Percentiles rank a stretch among this genome's conserved stretches.
These are phyloP conservation scores for Hypseocharis bilobata DNA, from an alignment of 441 rosid genomes.

Conservation along the genomic window DNA sequence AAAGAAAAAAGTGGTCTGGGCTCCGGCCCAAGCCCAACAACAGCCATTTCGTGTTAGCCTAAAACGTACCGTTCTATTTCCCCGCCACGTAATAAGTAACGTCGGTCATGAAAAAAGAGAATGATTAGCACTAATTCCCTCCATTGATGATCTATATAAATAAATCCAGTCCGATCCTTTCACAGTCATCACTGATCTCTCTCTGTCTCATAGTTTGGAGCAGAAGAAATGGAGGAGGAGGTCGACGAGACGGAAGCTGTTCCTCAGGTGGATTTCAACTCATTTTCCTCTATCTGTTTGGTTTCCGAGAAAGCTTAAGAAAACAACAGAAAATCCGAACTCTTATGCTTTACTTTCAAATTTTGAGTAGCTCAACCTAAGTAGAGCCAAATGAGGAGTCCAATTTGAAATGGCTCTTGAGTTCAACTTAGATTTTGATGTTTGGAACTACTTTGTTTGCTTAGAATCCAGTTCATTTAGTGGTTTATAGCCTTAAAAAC, in stretches of 20 bases:
- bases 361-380: background rate
- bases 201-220: background rate
- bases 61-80: background rate
- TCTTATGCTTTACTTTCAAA: background rate
- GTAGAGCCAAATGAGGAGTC: background rate
- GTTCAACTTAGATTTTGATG: background rate
- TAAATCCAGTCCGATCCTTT: background rate
- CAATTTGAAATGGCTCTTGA: background rate
- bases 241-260: constrained; percentile 57
- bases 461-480: background rate
- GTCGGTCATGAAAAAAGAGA: no score
- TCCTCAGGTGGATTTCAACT: constrained; percentile 41
- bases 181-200: background rate
- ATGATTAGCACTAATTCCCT: background rate
- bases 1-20: no score
- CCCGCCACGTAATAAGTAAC: constrained; percentile 3
- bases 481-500: background rate
- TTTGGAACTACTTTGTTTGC: background rate
- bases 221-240: constrained; percentile 33
- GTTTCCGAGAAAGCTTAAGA: constrained; percentile 23
- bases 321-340: background rate
- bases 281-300: constrained; percentile 22
- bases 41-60: background rate
- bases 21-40: background rate
- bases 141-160: background rate